phyloP scores from a whole-genome alignment of 2,329 filamentous ascomycete genomes.

The Aspergillus unguis region DNA sequence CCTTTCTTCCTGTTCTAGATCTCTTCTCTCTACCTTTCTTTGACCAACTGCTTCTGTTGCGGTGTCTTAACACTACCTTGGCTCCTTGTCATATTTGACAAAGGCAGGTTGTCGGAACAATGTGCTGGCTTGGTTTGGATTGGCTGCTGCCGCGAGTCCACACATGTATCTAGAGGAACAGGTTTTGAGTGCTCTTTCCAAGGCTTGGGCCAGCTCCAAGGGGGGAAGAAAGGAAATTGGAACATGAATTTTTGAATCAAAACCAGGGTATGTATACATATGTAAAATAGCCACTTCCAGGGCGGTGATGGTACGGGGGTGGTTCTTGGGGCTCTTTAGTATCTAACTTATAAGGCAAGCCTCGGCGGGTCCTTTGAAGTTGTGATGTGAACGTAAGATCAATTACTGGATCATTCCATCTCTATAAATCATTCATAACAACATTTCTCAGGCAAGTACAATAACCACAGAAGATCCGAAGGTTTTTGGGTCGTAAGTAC shows the following conservation, averaged over 20 bases:
- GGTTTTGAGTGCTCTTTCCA: not conserved
- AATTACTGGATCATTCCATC: conserved; percentile 27
- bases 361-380: not conserved
- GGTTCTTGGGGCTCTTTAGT: not conserved
- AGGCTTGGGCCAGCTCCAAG: too few species aligned
- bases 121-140: too few species aligned
- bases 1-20: conserved; percentile 1
- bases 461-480: conserved; percentile 1
- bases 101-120: too few species aligned
- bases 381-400: not conserved
- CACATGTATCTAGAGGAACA: not conserved
- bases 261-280: too few species aligned
- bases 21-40: not conserved
- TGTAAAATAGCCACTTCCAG: too few species aligned
- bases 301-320: too few species aligned
- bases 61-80: too few species aligned
- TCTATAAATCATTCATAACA: conserved; percentile 43
- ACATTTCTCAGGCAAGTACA: conserved; percentile 33
- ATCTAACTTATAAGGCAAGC: too few species aligned
- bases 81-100: too few species aligned
- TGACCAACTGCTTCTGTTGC: not conserved
- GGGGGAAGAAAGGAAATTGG: too few species aligned
- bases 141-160: not conserved
- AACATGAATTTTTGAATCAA: too few species aligned
- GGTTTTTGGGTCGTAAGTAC: conserved; percentile 15